Conservation (phyloP, 1,139 yeast genomes). For the Suhomyces bribrorum region DNA sequence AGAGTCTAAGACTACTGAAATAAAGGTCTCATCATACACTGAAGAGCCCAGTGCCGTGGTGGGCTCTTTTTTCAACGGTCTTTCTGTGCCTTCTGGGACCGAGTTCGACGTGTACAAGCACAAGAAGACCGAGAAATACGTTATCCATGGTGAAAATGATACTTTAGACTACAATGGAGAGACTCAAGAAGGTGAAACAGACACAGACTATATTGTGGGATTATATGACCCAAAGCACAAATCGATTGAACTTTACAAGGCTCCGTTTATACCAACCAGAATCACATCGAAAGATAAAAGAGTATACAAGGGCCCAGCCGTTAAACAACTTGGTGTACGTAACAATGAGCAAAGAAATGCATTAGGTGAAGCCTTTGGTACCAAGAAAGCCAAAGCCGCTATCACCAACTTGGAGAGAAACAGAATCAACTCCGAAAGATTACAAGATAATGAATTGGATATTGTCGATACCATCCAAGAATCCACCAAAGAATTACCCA, state of each 20-base stretch:
- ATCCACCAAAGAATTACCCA: slow-evolving; percentile 72
- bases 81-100: slow-evolving; percentile 59
- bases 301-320: slow-evolving; percentile 57
- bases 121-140: slow-evolving; percentile 44
- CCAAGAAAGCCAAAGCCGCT: slow-evolving; percentile 92
- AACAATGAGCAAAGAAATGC: slow-evolving; percentile 67
- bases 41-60: slow-evolving; percentile 43
- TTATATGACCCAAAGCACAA: slow-evolving; percentile 64
- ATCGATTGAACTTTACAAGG: slow-evolving; percentile 59
- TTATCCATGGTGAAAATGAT: slow-evolving; percentile 78
- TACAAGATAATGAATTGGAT: slow-evolving; percentile 73
- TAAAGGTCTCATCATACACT: slow-evolving; percentile 30
- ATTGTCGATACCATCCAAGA: slow-evolving; percentile 78
- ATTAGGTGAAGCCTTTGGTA: slow-evolving; percentile 95
- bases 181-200: slow-evolving; percentile 41
- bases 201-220: slow-evolving; percentile 59
- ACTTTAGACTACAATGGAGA: slow-evolving; percentile 73
- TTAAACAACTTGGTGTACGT: slow-evolving; percentile 58
- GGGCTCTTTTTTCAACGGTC: slow-evolving; percentile 74
- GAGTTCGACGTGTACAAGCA: slow-evolving; percentile 64
- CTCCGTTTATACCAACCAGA: slow-evolving; percentile 58
- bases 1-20: slow-evolving; percentile 29
- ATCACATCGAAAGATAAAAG: slow-evolving; percentile 58
- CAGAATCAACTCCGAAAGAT: slow-evolving; percentile 78
- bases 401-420: slow-evolving; percentile 79